A percentile compares a stretch with the other conserved stretches of the same genome.
Conservation (phyloP, 2,329 filamentous ascomycete species). For the Colletotrichum sp. region DNA sequence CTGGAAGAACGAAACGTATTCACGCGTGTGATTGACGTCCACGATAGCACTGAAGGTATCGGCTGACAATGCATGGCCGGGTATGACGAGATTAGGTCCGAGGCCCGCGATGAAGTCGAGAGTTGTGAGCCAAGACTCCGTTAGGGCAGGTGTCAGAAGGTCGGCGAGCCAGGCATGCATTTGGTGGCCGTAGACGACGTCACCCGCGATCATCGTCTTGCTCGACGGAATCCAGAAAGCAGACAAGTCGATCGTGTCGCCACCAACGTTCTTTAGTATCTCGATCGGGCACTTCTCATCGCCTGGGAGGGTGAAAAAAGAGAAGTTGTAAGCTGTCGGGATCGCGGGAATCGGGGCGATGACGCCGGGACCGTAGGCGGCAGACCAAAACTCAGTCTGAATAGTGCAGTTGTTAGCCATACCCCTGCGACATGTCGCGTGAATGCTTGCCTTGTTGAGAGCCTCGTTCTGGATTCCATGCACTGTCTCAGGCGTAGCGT, state of each 20-base stretch:
- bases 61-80: background rate
- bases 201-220: conserved; percentile 4
- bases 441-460: background rate
- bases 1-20: conserved; percentile 9
- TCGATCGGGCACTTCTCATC: conserved; percentile 3
- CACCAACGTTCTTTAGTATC: background rate
- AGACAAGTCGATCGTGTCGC: conserved; percentile 6
- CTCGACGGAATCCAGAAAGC: conserved; percentile 11
- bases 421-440: background rate
- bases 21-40: background rate
- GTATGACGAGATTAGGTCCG: background rate
- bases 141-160: conserved; percentile 4
- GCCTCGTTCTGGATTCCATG: background rate
- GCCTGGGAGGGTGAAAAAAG: conserved; percentile 9
- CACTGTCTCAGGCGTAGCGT: background rate
- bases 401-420: background rate
- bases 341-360: background rate
- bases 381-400: background rate
- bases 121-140: conserved; percentile 1
- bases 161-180: conserved; percentile 18
- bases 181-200: conserved; percentile 9
- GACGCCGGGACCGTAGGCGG: background rate
- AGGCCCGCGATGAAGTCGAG: conserved; percentile 5
- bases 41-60: background rate
- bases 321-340: conserved; percentile 8